Base-by-base conservation (phyloP, 257 asterid genomes). In the Petunia secreta region DNA sequence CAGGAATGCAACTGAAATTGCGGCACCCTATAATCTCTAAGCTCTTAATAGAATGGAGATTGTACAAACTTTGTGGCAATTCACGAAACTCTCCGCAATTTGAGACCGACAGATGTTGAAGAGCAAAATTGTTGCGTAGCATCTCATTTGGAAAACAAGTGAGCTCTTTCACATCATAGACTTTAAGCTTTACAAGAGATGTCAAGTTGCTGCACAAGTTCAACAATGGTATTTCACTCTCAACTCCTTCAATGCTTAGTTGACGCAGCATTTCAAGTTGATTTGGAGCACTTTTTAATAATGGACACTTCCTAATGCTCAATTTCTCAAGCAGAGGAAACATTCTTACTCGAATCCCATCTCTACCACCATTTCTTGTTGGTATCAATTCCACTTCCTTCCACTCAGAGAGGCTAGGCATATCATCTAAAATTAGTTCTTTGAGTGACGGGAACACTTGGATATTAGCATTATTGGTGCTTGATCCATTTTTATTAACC, bases 371-470 rank as follows among this genome's bases (percentile, higher is more conserved):
- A 41, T 5, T 41, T 66, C 3, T 3, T 66, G 75, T 41, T 66
- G 38, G 37, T 6, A 14, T 2, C 52, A 66, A 40, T 40, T 66
- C 11, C 37, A 65, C 52, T 65, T 11, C 54, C 53, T 41, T 66
- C 84, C 86, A 86, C 46, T 86, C 80, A 55, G 4, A 50, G 54
- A 86, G 63, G 46, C 39, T 58, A 11, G 37, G 6, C 89, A 83
- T 65, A 16, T 65, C 16, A 25, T 5, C 0, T 13, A 86, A 1
- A 0, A 36, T 10, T 10, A 86, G 71, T 5, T 48, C 46, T 52
- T 59, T 62, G 0, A 84, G 53, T 50, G 59, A 59, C 39, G 81
- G 85, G 38, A 86, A 84, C 6, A 6, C 4, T 10, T 6, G 7
- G 39, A 25, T 65, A 37, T 77, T 6, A 0, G 0, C 2, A 36